Percentiles rank a stretch among this genome's conserved stretches.
These are phyloP conservation scores for Phlebiopsis gigantea DNA, from an alignment of 768 basidiomycete genomes.

Conservation along the genomic window DNA sequence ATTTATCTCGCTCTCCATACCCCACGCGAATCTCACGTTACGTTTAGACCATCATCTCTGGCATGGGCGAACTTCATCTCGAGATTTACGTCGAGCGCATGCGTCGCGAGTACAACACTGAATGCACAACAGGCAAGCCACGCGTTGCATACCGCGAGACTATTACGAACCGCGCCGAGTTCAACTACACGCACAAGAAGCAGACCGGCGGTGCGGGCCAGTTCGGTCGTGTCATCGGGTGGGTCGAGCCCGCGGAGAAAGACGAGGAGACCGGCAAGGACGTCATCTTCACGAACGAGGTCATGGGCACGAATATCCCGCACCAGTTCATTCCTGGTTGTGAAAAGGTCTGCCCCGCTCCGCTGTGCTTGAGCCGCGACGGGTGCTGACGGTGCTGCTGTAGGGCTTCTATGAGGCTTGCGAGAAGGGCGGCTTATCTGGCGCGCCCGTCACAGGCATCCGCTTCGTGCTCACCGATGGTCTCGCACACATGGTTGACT, in stretches of 20 bases:
- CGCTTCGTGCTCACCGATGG: conserved; percentile 90
- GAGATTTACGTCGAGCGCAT: conserved; percentile 99
- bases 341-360: conserved; percentile 60
- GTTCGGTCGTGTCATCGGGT: conserved; percentile 88
- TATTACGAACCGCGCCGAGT: conserved; percentile 74
- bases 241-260: conserved; percentile 69
- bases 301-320: conserved; percentile 92
- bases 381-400: background rate
- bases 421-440: conserved; percentile 85
- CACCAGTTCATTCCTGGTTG: conserved; percentile 89
- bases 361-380: background rate
- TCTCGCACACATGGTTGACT: conserved; percentile 90
- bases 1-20: conserved; percentile 1
- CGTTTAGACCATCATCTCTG: conserved; percentile 95
- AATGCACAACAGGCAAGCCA: conserved; percentile 91
- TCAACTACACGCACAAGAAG: conserved; percentile 95
- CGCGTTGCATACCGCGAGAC: conserved; percentile 97
- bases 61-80: conserved; percentile 98
- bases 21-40: background rate
- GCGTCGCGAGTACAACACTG: conserved; percentile 94
- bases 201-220: conserved; percentile 97
- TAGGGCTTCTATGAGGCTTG: conserved; percentile 94
- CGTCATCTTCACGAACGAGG: conserved; percentile 74
- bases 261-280: conserved; percentile 79
- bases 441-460: conserved; percentile 81